Conservation (phyloP, 1,284 basidiomycete genomes). For the Uromyces viciae-fabae region DNA sequence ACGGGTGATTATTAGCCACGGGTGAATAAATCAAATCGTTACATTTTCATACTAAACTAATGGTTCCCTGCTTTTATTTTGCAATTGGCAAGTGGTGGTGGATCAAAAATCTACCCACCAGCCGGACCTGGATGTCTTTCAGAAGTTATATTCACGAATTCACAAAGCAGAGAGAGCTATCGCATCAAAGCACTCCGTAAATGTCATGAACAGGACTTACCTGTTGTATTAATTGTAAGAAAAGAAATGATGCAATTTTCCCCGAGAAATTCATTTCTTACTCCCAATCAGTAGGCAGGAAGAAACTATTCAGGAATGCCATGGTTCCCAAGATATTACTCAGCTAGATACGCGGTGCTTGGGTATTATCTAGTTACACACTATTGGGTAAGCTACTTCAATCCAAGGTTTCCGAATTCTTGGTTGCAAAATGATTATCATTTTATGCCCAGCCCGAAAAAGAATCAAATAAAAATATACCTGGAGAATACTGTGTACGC, state of each 20-base stretch:
- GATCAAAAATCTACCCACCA: conserved; percentile 2
- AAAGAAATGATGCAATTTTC: not conserved
- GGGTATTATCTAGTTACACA: conserved; percentile 39
- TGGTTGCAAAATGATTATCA: not conserved
- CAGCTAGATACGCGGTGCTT: conserved; percentile 24
- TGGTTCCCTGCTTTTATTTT: not conserved
- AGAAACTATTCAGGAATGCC: conserved; percentile 34
- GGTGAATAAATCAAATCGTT: not conserved
- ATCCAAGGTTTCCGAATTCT: not conserved
- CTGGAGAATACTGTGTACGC: not conserved
- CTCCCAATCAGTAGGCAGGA: conserved; percentile 17
- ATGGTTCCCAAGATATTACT: conserved; percentile 15
- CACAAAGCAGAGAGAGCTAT: conserved; percentile 3
- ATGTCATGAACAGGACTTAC: conserved; percentile 12
- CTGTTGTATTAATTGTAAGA: conserved; percentile 35
- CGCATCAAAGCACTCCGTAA: conserved; percentile 19
- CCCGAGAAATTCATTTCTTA: not conserved
- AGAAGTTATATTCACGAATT: conserved; percentile 20
- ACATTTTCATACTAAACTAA: not conserved
- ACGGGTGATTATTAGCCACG: conserved; percentile 35
- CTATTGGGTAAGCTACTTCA: conserved; percentile 23
- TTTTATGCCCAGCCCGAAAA: conserved; percentile 32
- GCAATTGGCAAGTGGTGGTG: conserved; percentile 8
- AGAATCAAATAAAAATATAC: conserved; percentile 3
- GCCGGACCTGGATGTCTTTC: not conserved